Evolutionary conservation across 495 filamentous ascomycete species (phyloP), one percentile per base, ranked within the genome.

Genomic region (Hamigera avellanea): DNA sequence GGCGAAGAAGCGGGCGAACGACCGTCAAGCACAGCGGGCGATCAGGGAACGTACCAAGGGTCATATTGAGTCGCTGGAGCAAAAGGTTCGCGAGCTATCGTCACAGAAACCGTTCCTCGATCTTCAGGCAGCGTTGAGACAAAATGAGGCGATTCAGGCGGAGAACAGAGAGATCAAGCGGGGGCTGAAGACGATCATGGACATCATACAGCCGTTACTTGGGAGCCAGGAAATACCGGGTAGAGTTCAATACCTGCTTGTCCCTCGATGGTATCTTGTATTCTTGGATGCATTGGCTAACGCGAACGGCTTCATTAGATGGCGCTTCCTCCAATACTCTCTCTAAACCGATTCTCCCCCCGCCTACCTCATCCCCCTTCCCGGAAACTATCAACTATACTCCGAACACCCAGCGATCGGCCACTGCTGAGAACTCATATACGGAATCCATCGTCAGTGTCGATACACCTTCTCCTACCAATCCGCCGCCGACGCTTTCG

Each of bases 11-110:
- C 72, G 86, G 37, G 84, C 83, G 49, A 93, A 93, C 56, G 86
- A 94, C 52, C 74, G 86, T 27, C 83, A 88, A 57, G 86, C 86
- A 13, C 86, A 94, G 54, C 74, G 83, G 33, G 83, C 83, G 13
- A 94, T 93, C 40, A 71, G 86, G 12, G 79, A 84, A 46, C 70
- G 86, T 39, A 93, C 81, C 8, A 88, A 86, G 47, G 67, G 75
- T 37, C 80, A 86, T 48, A 91, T 93, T 42, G 83, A 87, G 36
- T 65, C 59, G 14, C 65, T 94, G 14, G 82, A 93, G 57, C 66
- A 67, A 34, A 73, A 76, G 33, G 73, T 91, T 27, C 72, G 69
- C 13, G 79, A 84, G 25, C 71, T 84, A n/a, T 69, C 75, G 13
- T 73, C 72, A 5, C 81, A 84, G 57, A 77, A 86, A 49, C 83